These are phyloP conservation scores for Metschnikowia koreensis DNA, from an alignment of 805 yeast species.

Conservation along the genomic window DNA sequence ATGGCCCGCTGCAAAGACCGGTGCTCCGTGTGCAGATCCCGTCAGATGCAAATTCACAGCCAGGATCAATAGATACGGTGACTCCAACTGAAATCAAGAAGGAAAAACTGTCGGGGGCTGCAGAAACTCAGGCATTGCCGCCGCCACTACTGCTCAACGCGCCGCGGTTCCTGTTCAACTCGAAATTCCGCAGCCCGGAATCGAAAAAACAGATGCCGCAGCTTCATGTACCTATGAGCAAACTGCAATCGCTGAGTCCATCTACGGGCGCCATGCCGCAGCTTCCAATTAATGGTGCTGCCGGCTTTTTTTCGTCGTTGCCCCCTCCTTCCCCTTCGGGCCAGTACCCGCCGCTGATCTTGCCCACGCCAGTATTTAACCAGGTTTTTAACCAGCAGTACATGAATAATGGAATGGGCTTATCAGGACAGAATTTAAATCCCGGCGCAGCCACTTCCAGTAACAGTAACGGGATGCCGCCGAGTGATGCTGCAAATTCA, in stretches of 20 bases:
- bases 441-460: neutral
- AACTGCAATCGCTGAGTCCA: conserved; percentile 43
- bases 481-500: conserved; percentile 1
- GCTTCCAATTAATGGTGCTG: conserved; percentile 25
- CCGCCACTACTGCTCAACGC: conserved; percentile 12
- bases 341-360: conserved; percentile 20
- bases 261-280: conserved; percentile 39
- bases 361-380: conserved; percentile 35
- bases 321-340: conserved; percentile 31
- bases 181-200: conserved; percentile 21
- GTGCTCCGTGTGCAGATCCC: conserved; percentile 68
- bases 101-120: conserved; percentile 5
- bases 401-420: conserved; percentile 8
- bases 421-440: neutral
- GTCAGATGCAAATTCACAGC: conserved; percentile 34
- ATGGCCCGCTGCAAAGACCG: conserved; percentile 43
- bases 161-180: conserved; percentile 11
- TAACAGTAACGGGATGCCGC: neutral
- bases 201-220: conserved; percentile 11
- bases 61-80: conserved; percentile 43
- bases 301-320: conserved; percentile 22
- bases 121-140: conserved; percentile 5
- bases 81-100: conserved; percentile 37
- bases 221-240: conserved; percentile 36
- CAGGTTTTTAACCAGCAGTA: conserved; percentile 31